phyloP scores from a whole-genome alignment of 371 early-diverging fungal genomes.

The Fennellomyces sp. region DNA sequence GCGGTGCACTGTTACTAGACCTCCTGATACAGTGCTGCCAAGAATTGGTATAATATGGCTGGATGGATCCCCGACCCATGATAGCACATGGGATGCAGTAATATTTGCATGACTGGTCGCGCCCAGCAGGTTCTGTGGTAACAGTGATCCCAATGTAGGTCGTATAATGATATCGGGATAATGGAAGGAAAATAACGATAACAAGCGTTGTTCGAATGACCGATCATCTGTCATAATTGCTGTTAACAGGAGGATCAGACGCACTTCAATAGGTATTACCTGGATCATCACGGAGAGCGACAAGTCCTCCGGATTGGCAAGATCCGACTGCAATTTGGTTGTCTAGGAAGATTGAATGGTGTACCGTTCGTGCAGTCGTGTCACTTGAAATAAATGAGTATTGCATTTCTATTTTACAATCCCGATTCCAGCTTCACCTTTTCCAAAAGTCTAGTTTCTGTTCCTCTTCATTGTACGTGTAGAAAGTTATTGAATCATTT shows the following conservation, averaged over 20 bases:
- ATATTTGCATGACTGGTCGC: not conserved
- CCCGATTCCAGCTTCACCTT: slow-evolving; percentile 21
- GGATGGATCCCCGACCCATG: slow-evolving; percentile 16
- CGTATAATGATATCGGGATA: slow-evolving; percentile 38
- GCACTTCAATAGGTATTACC: no score
- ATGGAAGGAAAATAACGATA: slow-evolving; percentile 31
- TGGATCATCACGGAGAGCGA: slow-evolving; percentile 31
- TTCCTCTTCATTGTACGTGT: slow-evolving; percentile 19
- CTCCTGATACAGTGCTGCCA: slow-evolving; percentile 34
- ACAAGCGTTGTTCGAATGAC: slow-evolving; percentile 26
- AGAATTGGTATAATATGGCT: slow-evolving; percentile 25
- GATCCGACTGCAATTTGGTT: slow-evolving; percentile 26
- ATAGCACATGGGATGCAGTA: slow-evolving; percentile 13
- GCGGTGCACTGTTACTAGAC: slow-evolving; percentile 28
- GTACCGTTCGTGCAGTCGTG: slow-evolving; percentile 25
- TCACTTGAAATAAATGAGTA: slow-evolving; percentile 22
- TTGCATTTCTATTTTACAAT: not conserved
- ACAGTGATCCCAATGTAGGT: slow-evolving; percentile 21
- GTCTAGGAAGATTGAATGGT: slow-evolving; percentile 27
- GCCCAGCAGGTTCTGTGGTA: slow-evolving; percentile 11
- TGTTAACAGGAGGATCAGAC: no score
- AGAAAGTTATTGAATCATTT: slow-evolving; percentile 38
- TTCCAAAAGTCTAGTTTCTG: slow-evolving; percentile 27
- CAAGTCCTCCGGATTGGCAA: slow-evolving; percentile 31
- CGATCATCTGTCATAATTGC: no score